A percentile compares a stretch with the other conserved stretches of the same genome.
These are phyloP conservation scores for Viola pubescens DNA, from an alignment of 441 rosid genomes.

Conservation along the genomic window DNA sequence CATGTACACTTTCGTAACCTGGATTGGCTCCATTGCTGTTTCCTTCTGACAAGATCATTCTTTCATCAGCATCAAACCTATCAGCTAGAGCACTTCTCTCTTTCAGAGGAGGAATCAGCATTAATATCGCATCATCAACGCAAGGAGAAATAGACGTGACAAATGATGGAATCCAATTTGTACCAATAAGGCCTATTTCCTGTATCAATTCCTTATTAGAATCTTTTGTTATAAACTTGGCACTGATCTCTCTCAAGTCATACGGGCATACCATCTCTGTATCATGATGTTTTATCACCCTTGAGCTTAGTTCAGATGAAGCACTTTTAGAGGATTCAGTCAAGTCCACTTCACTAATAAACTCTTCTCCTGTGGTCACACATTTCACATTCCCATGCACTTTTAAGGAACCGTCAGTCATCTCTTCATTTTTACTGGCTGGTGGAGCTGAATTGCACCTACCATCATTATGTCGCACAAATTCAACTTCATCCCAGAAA, in stretches of 20 bases:
- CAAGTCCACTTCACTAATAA: conserved; percentile 23
- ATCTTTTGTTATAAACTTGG: conserved; percentile 73
- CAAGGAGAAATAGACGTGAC: conserved; percentile 43
- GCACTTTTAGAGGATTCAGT: conserved; percentile 30
- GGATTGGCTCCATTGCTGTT: conserved; percentile 27
- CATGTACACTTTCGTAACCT: conserved; percentile 28
- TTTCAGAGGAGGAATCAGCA: conserved; percentile 25
- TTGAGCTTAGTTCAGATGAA: conserved; percentile 38
- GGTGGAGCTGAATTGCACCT: conserved; percentile 42
- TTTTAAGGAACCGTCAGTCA: conserved; percentile 31
- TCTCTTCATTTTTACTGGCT: conserved; percentile 39
- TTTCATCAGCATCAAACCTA: conserved; percentile 25
- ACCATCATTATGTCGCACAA: conserved; percentile 56
- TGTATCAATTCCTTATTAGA: conserved; percentile 77
- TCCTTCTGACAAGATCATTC: conserved; percentile 19
- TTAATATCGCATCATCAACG: conserved; percentile 43
- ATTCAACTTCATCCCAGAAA: conserved; percentile 41
- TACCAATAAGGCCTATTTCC: conserved; percentile 83
- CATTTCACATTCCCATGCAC: conserved; percentile 38
- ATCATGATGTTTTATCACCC: conserved; percentile 54
- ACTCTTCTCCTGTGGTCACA: conserved; percentile 25
- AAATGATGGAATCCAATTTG: conserved; percentile 64
- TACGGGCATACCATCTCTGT: conserved; percentile 51
- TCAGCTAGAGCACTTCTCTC: conserved; percentile 27
- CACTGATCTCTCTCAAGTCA: conserved; percentile 60